Conservation (phyloP, 495 filamentous ascomycete species). For the Penicillium odoratum region DNA sequence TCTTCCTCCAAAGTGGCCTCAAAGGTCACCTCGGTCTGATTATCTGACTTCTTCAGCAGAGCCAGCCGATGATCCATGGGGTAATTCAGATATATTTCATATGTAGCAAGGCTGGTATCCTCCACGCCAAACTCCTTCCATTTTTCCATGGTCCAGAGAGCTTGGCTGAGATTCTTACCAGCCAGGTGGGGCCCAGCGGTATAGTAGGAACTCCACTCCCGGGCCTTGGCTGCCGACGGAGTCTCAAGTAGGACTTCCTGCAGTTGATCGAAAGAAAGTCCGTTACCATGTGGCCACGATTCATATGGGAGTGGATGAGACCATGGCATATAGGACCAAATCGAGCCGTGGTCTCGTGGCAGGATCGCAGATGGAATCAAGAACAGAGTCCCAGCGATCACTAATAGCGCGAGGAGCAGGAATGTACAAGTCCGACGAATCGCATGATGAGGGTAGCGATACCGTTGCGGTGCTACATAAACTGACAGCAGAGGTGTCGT, state of each 20-base stretch:
- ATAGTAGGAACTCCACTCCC: constrained; percentile 90
- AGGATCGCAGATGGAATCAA: constrained; percentile 47
- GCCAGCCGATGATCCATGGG: constrained; percentile 77
- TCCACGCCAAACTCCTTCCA: constrained; percentile 84
- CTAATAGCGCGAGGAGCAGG: constrained; percentile 54
- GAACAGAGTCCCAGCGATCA: constrained; percentile 62
- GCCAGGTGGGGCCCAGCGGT: constrained; percentile 85
- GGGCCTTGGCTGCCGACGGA: constrained; percentile 64
- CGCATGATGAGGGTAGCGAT: constrained; percentile 66
- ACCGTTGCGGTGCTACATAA: constrained; percentile 45
- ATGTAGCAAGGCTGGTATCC: constrained; percentile 68
- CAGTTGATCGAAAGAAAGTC: constrained; percentile 65
- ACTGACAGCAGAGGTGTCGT: constrained; percentile 43
- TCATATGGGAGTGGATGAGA: constrained; percentile 39
- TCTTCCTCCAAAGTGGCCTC: constrained; percentile 85
- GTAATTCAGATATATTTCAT: constrained; percentile 92
- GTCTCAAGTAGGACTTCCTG: constrained; percentile 68
- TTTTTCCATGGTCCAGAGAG: constrained; percentile 79
- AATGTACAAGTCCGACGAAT: constrained; percentile 74
- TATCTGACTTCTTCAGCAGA: constrained; percentile 59
- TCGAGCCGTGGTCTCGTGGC: constrained; percentile 39
- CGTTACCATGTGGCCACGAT: constrained; percentile 47
- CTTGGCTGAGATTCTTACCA: constrained; percentile 85
- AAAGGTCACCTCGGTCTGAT: constrained; percentile 57
- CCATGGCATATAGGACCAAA: constrained; percentile 45